Percentiles rank a stretch among this genome's conserved stretches.
Conservation (phyloP, 2,329 filamentous ascomycete species). For the Pseudogymnoascus sp. region DNA sequence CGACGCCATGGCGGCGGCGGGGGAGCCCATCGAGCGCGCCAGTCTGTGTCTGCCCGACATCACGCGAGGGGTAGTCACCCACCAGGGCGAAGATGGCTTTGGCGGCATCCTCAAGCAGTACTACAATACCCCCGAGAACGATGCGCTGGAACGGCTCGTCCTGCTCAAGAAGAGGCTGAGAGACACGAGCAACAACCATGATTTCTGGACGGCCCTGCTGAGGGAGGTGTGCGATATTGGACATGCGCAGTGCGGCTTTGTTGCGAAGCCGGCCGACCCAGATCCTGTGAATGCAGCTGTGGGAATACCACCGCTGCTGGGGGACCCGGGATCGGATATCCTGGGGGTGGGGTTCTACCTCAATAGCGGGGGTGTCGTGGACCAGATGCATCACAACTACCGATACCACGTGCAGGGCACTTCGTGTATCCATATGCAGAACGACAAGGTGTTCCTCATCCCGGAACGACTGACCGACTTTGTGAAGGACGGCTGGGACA, state of each 20-base stretch:
- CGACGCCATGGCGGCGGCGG: slow-evolving; percentile 10
- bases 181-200: slow-evolving; percentile 39
- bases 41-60: slow-evolving; percentile 24
- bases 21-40: slow-evolving; percentile 20
- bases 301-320: slow-evolving; percentile 52
- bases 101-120: slow-evolving; percentile 23
- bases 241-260: slow-evolving; percentile 59
- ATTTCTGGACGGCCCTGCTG: slow-evolving; percentile 57
- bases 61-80: slow-evolving; percentile 18
- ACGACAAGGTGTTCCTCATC: slow-evolving; percentile 63
- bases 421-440: slow-evolving; percentile 60
- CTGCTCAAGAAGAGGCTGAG: slow-evolving; percentile 48
- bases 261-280: slow-evolving; percentile 53
- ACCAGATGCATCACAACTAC: slow-evolving; percentile 48
- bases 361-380: slow-evolving; percentile 47
- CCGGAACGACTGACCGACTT: slow-evolving; percentile 52
- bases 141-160: slow-evolving; percentile 51
- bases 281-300: slow-evolving; percentile 50
- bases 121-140: slow-evolving; percentile 44
- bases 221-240: slow-evolving; percentile 55
- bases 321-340: slow-evolving; percentile 52
- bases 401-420: slow-evolving; percentile 54
- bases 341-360: slow-evolving; percentile 60
- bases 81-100: slow-evolving; percentile 25
- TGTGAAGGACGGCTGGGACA: slow-evolving; percentile 51